Conservation (phyloP, 345 rosid species). For the Schrenkiella parvula region DNA sequence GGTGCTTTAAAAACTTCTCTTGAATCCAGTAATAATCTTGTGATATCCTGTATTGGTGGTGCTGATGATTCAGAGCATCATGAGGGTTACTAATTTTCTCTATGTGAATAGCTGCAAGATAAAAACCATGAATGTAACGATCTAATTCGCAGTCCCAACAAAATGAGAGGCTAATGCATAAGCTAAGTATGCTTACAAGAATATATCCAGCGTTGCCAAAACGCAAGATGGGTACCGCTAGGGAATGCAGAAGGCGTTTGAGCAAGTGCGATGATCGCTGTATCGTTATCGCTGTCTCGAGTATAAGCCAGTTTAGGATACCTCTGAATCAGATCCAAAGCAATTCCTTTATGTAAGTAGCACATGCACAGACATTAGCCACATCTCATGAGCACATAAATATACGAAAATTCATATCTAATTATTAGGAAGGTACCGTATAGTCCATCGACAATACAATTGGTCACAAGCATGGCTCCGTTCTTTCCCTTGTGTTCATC, state of each 20-base stretch:
- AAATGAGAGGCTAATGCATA: not conserved
- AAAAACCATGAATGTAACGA: not conserved
- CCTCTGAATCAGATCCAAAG: conserved; percentile 53
- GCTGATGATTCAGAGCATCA: conserved; percentile 7
- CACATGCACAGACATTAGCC: conserved; percentile 7
- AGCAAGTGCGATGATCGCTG: conserved; percentile 55
- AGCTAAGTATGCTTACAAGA: too few species aligned
- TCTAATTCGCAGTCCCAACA: not conserved
- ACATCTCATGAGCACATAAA: not conserved
- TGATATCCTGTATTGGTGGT: conserved; percentile 11
- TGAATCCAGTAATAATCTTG: not conserved
- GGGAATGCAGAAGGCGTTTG: conserved; percentile 61
- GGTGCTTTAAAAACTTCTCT: conserved; percentile 18
- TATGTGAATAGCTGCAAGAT: conserved; percentile 23
- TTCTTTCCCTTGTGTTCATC: conserved; percentile 37
- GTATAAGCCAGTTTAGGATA: conserved; percentile 45
- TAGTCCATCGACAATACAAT: conserved; percentile 58
- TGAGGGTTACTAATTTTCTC: conserved; percentile 15
- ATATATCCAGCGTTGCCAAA: conserved; percentile 61
- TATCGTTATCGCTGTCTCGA: conserved; percentile 54
- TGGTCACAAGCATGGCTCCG: conserved; percentile 59
- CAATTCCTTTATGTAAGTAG: conserved; percentile 47
- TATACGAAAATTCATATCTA: not conserved
- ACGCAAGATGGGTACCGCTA: conserved; percentile 47
- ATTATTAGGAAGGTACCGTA: conserved; percentile 41